phyloP scores from a whole-genome alignment of 1,284 basidiomycete genomes.

The Flammula alnicola region DNA sequence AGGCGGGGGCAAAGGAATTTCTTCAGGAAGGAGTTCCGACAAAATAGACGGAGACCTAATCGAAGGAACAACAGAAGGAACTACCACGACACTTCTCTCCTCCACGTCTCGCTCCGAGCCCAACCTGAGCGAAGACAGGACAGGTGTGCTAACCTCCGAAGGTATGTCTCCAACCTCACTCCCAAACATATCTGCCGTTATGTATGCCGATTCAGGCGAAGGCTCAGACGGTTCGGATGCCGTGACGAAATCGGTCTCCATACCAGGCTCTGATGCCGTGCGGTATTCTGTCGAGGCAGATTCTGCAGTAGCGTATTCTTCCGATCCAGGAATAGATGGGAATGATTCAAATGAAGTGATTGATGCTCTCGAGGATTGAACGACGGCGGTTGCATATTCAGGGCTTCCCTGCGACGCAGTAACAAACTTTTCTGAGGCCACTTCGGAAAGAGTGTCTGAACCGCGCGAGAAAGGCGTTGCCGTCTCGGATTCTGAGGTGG shows the following conservation, averaged over 20 bases:
- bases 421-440: slow-evolving; percentile 41
- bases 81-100: slow-evolving; percentile 26
- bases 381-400: slow-evolving; percentile 43
- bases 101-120: slow-evolving; percentile 25
- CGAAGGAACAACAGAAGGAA: slow-evolving; percentile 31
- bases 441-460: slow-evolving; percentile 40
- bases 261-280: slow-evolving; percentile 44
- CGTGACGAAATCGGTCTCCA: slow-evolving; percentile 50
- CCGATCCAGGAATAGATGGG: slow-evolving; percentile 46
- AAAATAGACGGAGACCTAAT: slow-evolving; percentile 35
- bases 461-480: slow-evolving; percentile 34
- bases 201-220: slow-evolving; percentile 42
- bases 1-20: slow-evolving; percentile 31
- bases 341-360: slow-evolving; percentile 46
- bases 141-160: slow-evolving; percentile 49
- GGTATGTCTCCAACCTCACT: slow-evolving; percentile 57
- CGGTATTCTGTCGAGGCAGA: slow-evolving; percentile 51
- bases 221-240: slow-evolving; percentile 36
- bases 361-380: slow-evolving; percentile 39
- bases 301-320: slow-evolving; percentile 57
- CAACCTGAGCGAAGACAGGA: slow-evolving; percentile 33
- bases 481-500: slow-evolving; percentile 31
- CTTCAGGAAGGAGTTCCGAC: slow-evolving; percentile 40
- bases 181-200: slow-evolving; percentile 53
- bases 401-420: slow-evolving; percentile 46